phyloP scores from a whole-genome alignment of 2,329 filamentous ascomycete genomes.

The Sclerotinia borealis region DNA sequence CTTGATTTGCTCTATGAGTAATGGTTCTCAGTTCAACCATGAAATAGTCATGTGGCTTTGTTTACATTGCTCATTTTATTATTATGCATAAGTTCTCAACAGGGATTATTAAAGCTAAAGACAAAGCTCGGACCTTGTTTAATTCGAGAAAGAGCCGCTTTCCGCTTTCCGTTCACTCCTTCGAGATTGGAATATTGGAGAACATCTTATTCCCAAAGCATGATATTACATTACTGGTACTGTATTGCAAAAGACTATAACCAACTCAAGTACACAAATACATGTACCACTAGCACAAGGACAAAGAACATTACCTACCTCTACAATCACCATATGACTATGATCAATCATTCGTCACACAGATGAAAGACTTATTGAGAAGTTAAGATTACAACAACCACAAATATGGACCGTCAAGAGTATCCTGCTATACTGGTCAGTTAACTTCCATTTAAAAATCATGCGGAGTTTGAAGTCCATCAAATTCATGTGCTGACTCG shows the following conservation, averaged over 20 bases:
- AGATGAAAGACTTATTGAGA: slow-evolving; percentile 16
- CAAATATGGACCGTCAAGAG: slow-evolving; percentile 71
- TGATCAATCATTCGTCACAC: slow-evolving; percentile 25
- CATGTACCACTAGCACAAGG: neutral
- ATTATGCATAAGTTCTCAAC: neutral
- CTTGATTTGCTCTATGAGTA: no score
- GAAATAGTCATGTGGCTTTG: no score
- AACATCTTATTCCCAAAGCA: slow-evolving; percentile 1
- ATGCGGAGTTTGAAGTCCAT: slow-evolving; percentile 20
- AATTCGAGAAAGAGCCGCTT: slow-evolving; percentile 2
- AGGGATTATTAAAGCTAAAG: neutral
- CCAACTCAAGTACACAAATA: neutral
- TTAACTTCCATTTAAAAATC: slow-evolving; percentile 20
- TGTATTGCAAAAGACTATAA: no score
- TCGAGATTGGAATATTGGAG: neutral
- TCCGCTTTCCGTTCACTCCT: neutral
- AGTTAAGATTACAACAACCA: slow-evolving; percentile 11
- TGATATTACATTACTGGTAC: no score
- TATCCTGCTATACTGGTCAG: slow-evolving; percentile 93
- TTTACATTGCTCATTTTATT: neutral
- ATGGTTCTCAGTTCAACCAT: no score
- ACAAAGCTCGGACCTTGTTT: neutral
- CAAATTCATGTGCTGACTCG: neutral
- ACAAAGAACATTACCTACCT: neutral
- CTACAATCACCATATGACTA: slow-evolving; percentile 21